These are phyloP conservation scores for Austroboletus niveus DNA, from an alignment of 1,284 basidiomycete species.

Conservation along the genomic window DNA sequence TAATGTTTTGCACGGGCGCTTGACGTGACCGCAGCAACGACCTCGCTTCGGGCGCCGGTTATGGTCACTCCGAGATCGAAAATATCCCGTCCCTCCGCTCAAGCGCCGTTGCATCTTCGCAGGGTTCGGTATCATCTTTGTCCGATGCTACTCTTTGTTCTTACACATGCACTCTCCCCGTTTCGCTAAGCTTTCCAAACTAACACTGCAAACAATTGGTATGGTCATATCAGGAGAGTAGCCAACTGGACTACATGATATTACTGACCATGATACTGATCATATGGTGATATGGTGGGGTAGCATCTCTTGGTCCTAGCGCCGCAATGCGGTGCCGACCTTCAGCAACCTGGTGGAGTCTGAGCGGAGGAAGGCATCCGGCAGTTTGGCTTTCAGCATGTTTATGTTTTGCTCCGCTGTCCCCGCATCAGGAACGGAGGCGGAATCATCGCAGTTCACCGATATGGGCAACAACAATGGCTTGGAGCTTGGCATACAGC, in stretches of 20 bases:
- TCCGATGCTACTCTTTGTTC: background rate
- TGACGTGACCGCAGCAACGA: no score
- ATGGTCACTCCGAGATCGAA: background rate
- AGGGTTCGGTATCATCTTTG: background rate
- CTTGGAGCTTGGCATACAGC: slow-evolving; percentile 3
- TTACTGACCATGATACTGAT: background rate
- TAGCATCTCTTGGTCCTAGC: background rate
- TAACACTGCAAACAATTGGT: no score
- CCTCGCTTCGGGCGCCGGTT: background rate
- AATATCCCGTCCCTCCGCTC: background rate
- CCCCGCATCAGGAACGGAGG: slow-evolving; percentile 10
- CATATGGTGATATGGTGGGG: background rate
- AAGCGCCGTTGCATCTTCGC: background rate
- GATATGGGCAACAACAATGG: slow-evolving; percentile 8
- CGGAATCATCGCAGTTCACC: slow-evolving; percentile 7
- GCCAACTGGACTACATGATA: background rate
- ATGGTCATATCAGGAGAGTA: no score
- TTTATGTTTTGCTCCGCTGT: slow-evolving; percentile 9
- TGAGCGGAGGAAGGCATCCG: background rate
- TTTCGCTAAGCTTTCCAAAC: no score
- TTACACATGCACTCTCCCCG: no score
- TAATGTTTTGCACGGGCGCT: background rate
- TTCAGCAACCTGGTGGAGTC: slow-evolving; percentile 1
- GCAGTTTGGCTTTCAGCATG: background rate
- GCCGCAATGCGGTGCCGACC: background rate